Base-by-base conservation (phyloP, 106 monocot species). In the Platanthera zijinensis region DNA sequence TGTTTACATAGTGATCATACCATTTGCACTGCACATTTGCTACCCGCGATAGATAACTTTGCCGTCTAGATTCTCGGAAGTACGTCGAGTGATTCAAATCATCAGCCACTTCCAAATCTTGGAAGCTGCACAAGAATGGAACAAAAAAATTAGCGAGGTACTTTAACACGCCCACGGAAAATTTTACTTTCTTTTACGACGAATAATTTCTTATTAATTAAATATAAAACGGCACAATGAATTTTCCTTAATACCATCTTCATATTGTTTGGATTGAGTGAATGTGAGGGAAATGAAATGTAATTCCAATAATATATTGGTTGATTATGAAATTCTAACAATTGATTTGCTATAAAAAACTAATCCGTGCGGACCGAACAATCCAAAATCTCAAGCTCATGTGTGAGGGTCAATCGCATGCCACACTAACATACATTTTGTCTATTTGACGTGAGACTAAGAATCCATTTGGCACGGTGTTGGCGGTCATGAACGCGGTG, bases 81-180 rank as follows among this genome's bases (percentile, higher is more conserved):
- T 15, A 70, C 5, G 2, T 6, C 45, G 47, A 48, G 48, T 47
- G 15, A 47, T 48, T 48, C 6, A 48, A 8, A 8, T 70, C 48
- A 10, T 70, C 48, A 70, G 6, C 70, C 70, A 48, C 48, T 70
- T 70, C 70, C 70, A 70, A 70, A 70, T 70, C 48, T 47, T 48
- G 70, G 70, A 48, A 48, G n/a, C 70, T 70, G 48, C 70, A n/a
- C 6, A 5, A 47, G 17, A 6, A 68, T 39, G 19, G 21, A 6
- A 59, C 6, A 66, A 32, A 28, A 28, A 66, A 5, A 8, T 5
- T 19, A 32, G 66, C 30, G 10, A 66, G 66, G 28, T 66, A 1
- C 66, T 66, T 32, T 66, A 66, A 28, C 21, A 63, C 1, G 32
- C 32, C 32, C 32, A 32, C 2, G 32, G 32, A 32, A 32, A 32